Conservation (phyloP, 192 early-diverging fungal species). For the Podila clonocystis region DNA sequence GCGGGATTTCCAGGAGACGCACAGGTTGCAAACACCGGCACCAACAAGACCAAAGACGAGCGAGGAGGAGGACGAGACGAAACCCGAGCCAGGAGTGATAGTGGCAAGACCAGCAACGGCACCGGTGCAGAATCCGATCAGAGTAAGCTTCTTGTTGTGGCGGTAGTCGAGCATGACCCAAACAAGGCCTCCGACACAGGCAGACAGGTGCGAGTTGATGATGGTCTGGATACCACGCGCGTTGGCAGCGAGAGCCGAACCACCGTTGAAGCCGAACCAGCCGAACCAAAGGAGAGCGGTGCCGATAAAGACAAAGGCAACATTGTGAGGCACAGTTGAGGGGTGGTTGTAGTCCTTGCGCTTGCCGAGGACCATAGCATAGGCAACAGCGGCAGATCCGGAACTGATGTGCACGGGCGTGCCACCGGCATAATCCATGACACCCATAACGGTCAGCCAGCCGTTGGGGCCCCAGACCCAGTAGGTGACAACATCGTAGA, state of each 20-base stretch:
- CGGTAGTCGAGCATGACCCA: slow-evolving; percentile 82
- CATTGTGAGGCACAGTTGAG: slow-evolving; percentile 82
- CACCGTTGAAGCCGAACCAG: slow-evolving; percentile 93
- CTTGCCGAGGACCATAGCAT: slow-evolving; percentile 84
- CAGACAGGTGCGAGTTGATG: slow-evolving; percentile 79
- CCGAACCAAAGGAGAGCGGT: slow-evolving; percentile 90
- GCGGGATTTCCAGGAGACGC: slow-evolving; percentile 68
- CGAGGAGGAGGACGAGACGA: slow-evolving; percentile 75
- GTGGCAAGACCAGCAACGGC: slow-evolving; percentile 90
- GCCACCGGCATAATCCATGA: slow-evolving; percentile 91
- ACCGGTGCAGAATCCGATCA: slow-evolving; percentile 89
- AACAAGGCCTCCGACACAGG: slow-evolving; percentile 72
- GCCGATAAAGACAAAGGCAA: slow-evolving; percentile 86
- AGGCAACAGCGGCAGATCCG: slow-evolving; percentile 84
- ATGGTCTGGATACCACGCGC: slow-evolving; percentile 80
- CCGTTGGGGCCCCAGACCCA: slow-evolving; percentile 88
- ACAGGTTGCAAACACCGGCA: slow-evolving; percentile 72
- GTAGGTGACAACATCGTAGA: slow-evolving; percentile 80
- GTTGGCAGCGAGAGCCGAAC: slow-evolving; percentile 75
- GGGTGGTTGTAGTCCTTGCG: slow-evolving; percentile 76
- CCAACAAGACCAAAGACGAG: slow-evolving; percentile 81
- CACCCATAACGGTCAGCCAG: slow-evolving; percentile 79
- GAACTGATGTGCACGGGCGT: slow-evolving; percentile 85
- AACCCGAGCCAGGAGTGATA: slow-evolving; percentile 88
- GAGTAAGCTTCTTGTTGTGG: slow-evolving; percentile 75